Percentiles rank a stretch among this genome's conserved stretches.
Conservation (phyloP, 495 filamentous ascomycete species). For the Xylaria cubensis region DNA sequence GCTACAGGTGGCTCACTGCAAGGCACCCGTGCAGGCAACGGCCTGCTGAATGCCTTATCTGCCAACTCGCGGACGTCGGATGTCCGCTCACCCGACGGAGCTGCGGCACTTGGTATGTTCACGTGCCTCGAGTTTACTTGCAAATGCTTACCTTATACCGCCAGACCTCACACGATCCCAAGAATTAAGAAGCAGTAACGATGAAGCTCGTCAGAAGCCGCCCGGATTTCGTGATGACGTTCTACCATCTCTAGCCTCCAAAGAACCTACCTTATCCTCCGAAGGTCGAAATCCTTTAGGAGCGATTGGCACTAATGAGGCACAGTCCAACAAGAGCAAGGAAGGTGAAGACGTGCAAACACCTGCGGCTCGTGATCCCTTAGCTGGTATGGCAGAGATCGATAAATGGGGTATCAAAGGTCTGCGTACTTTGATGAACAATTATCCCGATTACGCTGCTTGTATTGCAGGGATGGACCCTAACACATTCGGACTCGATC, state of each 20-base stretch:
- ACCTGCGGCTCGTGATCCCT: constrained; percentile 58
- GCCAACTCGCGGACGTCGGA: constrained; percentile 54
- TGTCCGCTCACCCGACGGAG: constrained; percentile 47
- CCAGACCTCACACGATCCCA: constrained; percentile 46
- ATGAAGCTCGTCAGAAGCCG: constrained; percentile 51
- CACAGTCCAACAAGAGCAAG: constrained; percentile 48
- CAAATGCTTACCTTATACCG: constrained; percentile 20
- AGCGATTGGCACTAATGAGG: constrained; percentile 51
- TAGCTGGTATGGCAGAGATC: constrained; percentile 77
- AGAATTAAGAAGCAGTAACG: constrained; percentile 49
- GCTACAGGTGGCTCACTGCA: constrained; percentile 41
- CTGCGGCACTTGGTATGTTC: constrained; percentile 35
- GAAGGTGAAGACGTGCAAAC: constrained; percentile 47
- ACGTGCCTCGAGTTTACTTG: background rate
- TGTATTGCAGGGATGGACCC: constrained; percentile 82
- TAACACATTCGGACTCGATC: constrained; percentile 75
- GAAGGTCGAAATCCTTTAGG: constrained; percentile 50
- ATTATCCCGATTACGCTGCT: constrained; percentile 75
- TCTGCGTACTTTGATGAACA: constrained; percentile 77
- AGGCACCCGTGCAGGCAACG: constrained; percentile 54
- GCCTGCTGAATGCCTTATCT: constrained; percentile 64
- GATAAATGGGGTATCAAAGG: constrained; percentile 86
- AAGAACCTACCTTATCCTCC: constrained; percentile 39
- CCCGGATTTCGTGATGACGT: constrained; percentile 51
- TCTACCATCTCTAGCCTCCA: constrained; percentile 42